phyloP scores from a whole-genome alignment of 148 eudicot genomes.

The Polygonum aviculare region DNA sequence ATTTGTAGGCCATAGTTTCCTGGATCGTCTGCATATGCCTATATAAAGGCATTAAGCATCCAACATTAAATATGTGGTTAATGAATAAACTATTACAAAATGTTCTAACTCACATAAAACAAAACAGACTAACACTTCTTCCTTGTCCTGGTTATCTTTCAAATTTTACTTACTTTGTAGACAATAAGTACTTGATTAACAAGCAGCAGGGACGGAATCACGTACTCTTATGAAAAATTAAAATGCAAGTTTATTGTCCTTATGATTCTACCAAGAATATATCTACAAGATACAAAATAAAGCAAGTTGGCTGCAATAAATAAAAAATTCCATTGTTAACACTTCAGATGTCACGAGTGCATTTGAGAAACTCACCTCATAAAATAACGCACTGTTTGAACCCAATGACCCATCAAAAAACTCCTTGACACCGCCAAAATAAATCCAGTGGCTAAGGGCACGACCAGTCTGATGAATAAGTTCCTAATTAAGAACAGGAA shows the following conservation, averaged over 20 bases:
- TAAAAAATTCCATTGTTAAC: not conserved
- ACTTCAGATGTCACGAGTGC: not conserved
- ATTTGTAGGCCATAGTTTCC: conserved; percentile 72
- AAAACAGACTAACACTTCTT: not conserved
- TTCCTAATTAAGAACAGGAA: conserved; percentile 28
- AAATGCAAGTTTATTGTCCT: not conserved
- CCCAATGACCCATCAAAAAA: conserved; percentile 95
- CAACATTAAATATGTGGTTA: not conserved
- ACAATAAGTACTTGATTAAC: not conserved
- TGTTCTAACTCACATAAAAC: not conserved
- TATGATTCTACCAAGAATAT: not conserved
- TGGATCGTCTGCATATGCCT: conserved; percentile 85
- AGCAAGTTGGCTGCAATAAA: not conserved
- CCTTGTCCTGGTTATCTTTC: not conserved
- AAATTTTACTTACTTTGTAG: not conserved
- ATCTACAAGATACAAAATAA: not conserved
- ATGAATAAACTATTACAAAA: not conserved
- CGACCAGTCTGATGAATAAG: conserved; percentile 48
- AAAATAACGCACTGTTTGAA: conserved; percentile 83
- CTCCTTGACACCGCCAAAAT: conserved; percentile 89
- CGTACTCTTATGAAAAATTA: not conserved
- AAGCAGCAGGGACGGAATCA: not conserved
- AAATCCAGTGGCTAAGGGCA: conserved; percentile 68
- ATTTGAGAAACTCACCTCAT: conserved; percentile 55
- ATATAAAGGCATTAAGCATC: conserved; percentile 14